Base-by-base conservation (phyloP, 805 yeast species). In the Ogataea zsoltii region DNA sequence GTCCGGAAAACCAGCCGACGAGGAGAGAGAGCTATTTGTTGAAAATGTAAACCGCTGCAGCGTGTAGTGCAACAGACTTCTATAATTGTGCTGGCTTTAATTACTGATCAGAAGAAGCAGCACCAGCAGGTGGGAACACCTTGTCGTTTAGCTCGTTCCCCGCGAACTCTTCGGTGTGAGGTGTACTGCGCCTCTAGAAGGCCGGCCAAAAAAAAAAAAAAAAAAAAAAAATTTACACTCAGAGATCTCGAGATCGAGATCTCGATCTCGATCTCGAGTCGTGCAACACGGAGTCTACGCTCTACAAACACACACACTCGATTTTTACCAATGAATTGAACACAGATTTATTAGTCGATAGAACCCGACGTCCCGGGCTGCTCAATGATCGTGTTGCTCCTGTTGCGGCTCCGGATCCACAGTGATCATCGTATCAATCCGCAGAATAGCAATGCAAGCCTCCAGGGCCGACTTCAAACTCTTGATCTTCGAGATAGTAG, bases 391-490 rank as follows among this genome's bases (percentile, higher is more conserved):
- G 65, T 92, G 97, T 58, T 88, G 96, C 71, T 91, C 96, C 71
- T 80, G 82, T 53, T 85, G 88, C 40, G 87, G 90, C 63, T 94
- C 99, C 11, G 99, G 99, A 60, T 92, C 95, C 51, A 94, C 96
- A 39, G 89, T 88, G 61, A 94, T 92, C 96, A 92, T 91, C 41
- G 99, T 94, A 68, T 94, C 99, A 61, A 94, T 94, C 76, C 99
- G 84, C 60, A 95, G 76, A 53, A 94, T 94, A 29, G 98, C 96
- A 67, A 95, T 83, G 71, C 99, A 94, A 2, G 99, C 99, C 74
- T 94, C 99, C 56, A 94, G 79, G 5, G 99, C 98, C 49, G 95
- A 85, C 69, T 95, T 91, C 65, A 95, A 79, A 10, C 96, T 84
- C 68, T 90, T 91, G 62, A 94, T 77, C 72, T 94, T 94, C 60